Conservation (phyloP, 306 rosid genomes). For the Cicer bijugum region DNA sequence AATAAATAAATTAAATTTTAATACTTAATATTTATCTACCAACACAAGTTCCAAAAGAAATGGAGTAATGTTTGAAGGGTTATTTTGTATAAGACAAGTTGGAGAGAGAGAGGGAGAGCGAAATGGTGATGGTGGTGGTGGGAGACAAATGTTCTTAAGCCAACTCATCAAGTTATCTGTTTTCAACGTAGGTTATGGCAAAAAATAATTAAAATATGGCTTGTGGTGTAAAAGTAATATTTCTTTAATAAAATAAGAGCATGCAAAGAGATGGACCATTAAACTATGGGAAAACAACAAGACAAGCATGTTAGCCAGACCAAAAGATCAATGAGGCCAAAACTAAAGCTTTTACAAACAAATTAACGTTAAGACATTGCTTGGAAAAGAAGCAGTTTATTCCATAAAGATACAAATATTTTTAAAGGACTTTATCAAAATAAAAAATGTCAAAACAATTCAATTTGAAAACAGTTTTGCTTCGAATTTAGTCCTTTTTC, state of each 20-base stretch:
- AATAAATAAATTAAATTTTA: no score
- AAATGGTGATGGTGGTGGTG: slow-evolving; percentile 38
- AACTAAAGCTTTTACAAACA: slow-evolving; percentile 3
- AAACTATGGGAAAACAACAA: slow-evolving; percentile 14
- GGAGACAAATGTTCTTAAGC: slow-evolving; percentile 50
- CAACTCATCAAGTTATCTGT: slow-evolving; percentile 47
- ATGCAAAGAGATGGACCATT: slow-evolving; percentile 39
- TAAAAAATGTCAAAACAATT: neutral
- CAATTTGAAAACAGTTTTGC: neutral
- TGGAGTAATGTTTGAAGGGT: neutral
- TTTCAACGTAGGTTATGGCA: slow-evolving; percentile 37
- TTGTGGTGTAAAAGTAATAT: neutral
- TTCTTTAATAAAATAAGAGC: neutral
- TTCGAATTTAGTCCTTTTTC: no score
- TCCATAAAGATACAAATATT: neutral
- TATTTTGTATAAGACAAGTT: slow-evolving; percentile 31
- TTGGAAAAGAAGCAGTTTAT: neutral
- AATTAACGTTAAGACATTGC: slow-evolving; percentile 7
- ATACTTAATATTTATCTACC: no score
- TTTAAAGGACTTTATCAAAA: neutral
- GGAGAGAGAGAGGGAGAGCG: slow-evolving; percentile 35
- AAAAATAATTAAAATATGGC: slow-evolving; percentile 18
- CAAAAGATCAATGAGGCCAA: slow-evolving; percentile 16
- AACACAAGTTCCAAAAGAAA: neutral
- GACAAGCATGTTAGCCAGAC: slow-evolving; percentile 9